These are phyloP conservation scores for Apophysomyces sp. DNA, from an alignment of 371 early-diverging fungal species.

Conservation along the genomic window DNA sequence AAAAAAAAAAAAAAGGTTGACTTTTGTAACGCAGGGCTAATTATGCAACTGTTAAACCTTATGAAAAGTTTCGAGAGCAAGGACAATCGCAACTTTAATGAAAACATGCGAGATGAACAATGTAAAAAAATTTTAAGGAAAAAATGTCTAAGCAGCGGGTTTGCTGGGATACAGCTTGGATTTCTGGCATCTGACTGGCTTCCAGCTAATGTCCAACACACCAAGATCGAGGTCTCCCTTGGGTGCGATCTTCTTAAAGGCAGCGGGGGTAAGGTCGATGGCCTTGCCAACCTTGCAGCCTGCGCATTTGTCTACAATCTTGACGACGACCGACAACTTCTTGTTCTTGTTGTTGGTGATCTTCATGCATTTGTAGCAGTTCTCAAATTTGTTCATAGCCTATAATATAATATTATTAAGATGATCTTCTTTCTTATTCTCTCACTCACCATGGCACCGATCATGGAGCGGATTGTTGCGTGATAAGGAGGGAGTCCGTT, in stretches of 20 bases:
- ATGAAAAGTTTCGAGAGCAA: not conserved
- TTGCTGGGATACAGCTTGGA: conserved; percentile 16
- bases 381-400: conserved; percentile 49
- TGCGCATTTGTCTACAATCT: conserved; percentile 50
- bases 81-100: conserved; percentile 1
- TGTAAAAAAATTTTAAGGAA: not conserved
- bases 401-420: conserved; percentile 7
- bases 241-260: conserved; percentile 41
- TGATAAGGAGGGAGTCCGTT: conserved; percentile 40
- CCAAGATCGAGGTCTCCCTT: conserved; percentile 33
- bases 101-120: not conserved
- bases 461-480: conserved; percentile 39
- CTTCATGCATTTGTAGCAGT: conserved; percentile 55
- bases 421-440: not conserved
- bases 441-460: conserved; percentile 47
- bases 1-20: too few relatives aligned
- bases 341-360: conserved; percentile 42
- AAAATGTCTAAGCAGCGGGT: not conserved
- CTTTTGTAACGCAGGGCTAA: not conserved
- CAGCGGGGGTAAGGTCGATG: conserved; percentile 48
- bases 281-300: conserved; percentile 39
- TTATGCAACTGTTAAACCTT: not conserved
- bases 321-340: conserved; percentile 34
- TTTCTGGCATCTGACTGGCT: conserved; percentile 30
- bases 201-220: conserved; percentile 49